These are phyloP conservation scores for Carex kokanica DNA, from an alignment of 176 grass and related monocot species.

Conservation along the genomic window DNA sequence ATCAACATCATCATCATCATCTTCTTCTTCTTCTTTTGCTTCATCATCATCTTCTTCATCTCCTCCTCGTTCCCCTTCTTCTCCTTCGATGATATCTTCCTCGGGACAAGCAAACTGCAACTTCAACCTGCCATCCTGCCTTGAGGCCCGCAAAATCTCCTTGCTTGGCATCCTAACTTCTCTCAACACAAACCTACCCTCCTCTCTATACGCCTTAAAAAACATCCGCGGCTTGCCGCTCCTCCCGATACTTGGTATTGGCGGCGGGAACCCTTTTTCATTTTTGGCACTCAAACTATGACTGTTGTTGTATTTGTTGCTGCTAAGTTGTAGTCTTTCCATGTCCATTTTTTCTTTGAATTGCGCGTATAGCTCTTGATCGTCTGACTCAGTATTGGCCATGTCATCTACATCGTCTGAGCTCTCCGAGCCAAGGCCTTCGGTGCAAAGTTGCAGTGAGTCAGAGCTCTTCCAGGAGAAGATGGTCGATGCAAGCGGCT, in stretches of 20 bases:
- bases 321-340: neutral
- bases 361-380: neutral
- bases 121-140: slow-evolving; percentile 63
- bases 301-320: neutral
- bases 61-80: neutral
- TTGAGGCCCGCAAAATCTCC: slow-evolving; percentile 56
- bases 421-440: slow-evolving; percentile 83
- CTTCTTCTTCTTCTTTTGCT: neutral
- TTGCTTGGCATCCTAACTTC: slow-evolving; percentile 62
- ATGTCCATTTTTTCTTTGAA: neutral
- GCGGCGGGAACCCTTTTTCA: slow-evolving; percentile 48
- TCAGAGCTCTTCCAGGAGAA: slow-evolving; percentile 50
- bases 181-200: slow-evolving; percentile 59
- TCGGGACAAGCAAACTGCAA: slow-evolving; percentile 41
- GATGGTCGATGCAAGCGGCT: slow-evolving; percentile 27
- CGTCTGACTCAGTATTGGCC: slow-evolving; percentile 33
- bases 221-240: slow-evolving; percentile 54
- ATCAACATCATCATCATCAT: neutral
- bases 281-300: slow-evolving; percentile 4
- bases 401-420: slow-evolving; percentile 66
- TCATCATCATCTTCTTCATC: neutral
- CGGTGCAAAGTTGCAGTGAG: slow-evolving; percentile 62
- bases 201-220: slow-evolving; percentile 51
- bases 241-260: slow-evolving; percentile 57
- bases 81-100: neutral